A percentile compares a stretch with the other conserved stretches of the same genome.
These are phyloP conservation scores for Paecilomyces niveus DNA, from an alignment of 2,329 filamentous ascomycete genomes.

Conservation along the genomic window DNA sequence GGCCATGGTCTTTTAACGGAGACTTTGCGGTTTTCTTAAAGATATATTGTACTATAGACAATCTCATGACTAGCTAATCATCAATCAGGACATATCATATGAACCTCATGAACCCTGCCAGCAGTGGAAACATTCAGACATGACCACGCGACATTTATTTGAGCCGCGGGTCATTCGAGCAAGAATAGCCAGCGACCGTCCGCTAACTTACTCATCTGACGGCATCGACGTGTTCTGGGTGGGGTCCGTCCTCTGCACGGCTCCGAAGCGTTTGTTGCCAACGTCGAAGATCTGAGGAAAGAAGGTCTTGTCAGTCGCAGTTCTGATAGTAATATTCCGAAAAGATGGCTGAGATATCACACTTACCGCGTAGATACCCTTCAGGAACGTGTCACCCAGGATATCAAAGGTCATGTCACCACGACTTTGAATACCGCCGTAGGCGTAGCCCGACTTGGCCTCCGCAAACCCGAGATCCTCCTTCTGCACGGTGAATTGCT, in stretches of 20 bases:
- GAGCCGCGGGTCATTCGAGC: neutral
- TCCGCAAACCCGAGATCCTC: slow-evolving; percentile 56
- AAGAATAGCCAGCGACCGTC: slow-evolving; percentile 39
- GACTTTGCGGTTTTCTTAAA: neutral
- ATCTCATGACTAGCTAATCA: neutral
- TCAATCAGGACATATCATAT: neutral
- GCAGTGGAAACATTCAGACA: neutral
- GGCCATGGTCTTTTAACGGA: neutral
- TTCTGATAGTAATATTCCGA: neutral
- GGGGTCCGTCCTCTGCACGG: neutral
- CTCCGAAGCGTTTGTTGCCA: neutral
- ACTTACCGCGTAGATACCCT: neutral
- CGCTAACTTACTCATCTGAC: neutral
- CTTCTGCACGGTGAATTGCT: slow-evolving; percentile 54
- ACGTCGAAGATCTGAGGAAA: neutral
- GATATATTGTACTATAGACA: neutral
- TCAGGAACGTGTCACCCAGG: slow-evolving; percentile 28
- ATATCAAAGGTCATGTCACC: slow-evolving; percentile 56
- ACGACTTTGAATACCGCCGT: slow-evolving; percentile 60
- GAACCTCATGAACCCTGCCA: neutral
- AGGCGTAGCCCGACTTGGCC: slow-evolving; percentile 49
- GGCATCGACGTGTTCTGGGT: neutral
- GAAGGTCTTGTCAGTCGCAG: neutral
- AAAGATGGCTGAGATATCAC: slow-evolving; percentile 17
- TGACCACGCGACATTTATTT: neutral